Percentiles rank a stretch among this genome's conserved stretches.
Conservation (phyloP, 2,329 filamentous ascomycete genomes). For the Cladophialophora psammophila region DNA sequence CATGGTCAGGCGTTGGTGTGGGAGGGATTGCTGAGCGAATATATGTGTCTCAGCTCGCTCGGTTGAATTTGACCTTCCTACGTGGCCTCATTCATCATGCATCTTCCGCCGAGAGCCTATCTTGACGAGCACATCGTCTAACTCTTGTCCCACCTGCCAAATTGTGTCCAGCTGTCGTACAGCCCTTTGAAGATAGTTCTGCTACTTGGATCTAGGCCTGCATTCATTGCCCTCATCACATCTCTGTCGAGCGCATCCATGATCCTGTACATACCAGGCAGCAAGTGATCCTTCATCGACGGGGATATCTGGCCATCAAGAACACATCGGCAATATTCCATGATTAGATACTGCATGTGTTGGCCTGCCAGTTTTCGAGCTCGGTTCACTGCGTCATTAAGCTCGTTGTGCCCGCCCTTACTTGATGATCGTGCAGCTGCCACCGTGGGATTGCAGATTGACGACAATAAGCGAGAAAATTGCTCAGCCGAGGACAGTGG, state of each 20-base stretch:
- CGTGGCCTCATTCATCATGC: not conserved
- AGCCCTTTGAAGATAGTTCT: constrained; percentile 61
- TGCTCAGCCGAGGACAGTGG: constrained; percentile 54
- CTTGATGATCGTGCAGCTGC: constrained; percentile 58
- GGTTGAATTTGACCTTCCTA: not conserved
- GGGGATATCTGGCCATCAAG: constrained; percentile 59
- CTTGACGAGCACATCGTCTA: constrained; percentile 35
- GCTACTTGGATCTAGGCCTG: constrained; percentile 59
- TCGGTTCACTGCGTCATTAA: constrained; percentile 67
- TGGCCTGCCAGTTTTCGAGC: constrained; percentile 65
- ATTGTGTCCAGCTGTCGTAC: constrained; percentile 60
- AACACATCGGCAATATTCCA: constrained; percentile 63
- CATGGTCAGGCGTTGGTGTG: not conserved
- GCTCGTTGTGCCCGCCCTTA: constrained; percentile 43
- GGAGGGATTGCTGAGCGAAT: not conserved
- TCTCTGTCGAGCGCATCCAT: constrained; percentile 61
- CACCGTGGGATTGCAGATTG: constrained; percentile 67
- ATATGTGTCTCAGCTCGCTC: not conserved
- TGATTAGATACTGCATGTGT: constrained; percentile 64
- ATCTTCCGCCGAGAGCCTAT: not conserved
- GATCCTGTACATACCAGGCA: constrained; percentile 61
- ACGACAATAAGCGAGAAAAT: constrained; percentile 64
- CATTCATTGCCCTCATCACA: constrained; percentile 59
- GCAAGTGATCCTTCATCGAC: constrained; percentile 60
- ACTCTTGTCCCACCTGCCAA: constrained; percentile 57